Base-by-base conservation (phyloP, 192 early-diverging fungal genomes). In the Backusella circina region DNA sequence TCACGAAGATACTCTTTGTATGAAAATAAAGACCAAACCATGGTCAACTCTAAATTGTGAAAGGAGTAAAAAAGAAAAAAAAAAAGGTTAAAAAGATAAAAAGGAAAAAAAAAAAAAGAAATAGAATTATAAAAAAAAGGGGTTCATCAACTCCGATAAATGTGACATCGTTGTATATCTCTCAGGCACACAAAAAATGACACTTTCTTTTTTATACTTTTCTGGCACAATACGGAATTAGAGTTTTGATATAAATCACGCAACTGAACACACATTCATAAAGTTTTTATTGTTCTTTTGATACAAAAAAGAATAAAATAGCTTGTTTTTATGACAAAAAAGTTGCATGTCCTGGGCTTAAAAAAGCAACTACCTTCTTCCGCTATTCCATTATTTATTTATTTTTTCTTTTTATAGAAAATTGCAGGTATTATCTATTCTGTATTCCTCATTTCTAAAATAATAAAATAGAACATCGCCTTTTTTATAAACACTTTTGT, bases 1-100 rank as follows among this genome's bases (percentile, higher is more conserved):
- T 77, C 37, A 6, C 37, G 37, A 31, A 74, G 38, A 35, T 70
- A 70, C 18, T n/a, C 37, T 18, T 70, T 41, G 37, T 70, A 70
- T 18, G 69, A 41, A 68, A 38, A 33, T 36, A 36, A 33, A 21
- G 36, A 23, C 67, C 66, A 38, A 67, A 32, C 35, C 32, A 67
- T 35, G 16, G 31, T 37, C 66, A 67, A 35, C 33, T 33, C 1
- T 67, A 35, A 21, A 16, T 66, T n/a, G 16, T 8, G 16, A 31
- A 67, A n/a, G 5, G 15, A 32, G 15, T 28, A 28, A 23, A 30
- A 10, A 65, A 65, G 5, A 65, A 37, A 67, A 68, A 36, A 35
- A n/a, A 12, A n/a, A 36, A 68, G 26, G 5, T 28, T 32, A 36
- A 68, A 36, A 36, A 21, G n/a, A 36, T 18, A 68, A 68, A 23